Base-by-base conservation (phyloP, 768 basidiomycete genomes). In the Pseudohyphozyma bogoriensis region DNA sequence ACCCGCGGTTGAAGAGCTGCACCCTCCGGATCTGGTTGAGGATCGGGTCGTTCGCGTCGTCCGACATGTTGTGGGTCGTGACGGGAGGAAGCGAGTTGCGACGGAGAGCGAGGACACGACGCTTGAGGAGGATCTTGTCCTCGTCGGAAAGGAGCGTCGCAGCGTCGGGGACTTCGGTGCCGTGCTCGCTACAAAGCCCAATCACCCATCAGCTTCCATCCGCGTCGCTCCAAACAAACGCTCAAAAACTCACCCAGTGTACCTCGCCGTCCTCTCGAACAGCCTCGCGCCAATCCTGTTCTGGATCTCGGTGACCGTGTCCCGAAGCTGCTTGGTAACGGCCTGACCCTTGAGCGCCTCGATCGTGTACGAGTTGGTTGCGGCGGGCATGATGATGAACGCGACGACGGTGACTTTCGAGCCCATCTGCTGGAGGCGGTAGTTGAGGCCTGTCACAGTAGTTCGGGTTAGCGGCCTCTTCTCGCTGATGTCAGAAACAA, bases 21-120 rank as follows among this genome's bases (percentile, higher is more conserved):
- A 96, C 91, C 29, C 89, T 82, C 22, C 95, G 84, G 64, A 99
- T 86, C 72, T 97, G 93, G 75, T 85, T 95, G 50, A 99, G 76
- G 66, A 99, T 88, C 9, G 95, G 95, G 71, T 99, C 95, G 68
- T 76, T 85, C 35, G 81, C 77, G 72, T 97, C 93, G 72, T 97
- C 93, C 28, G 80, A 82, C 95, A 97, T 97, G 76, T 99, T 99
- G 77, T 99, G 95, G 20, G 95, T 99, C n/a, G 85, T 86, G 45
- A 99, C 81, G 1, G 95, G 89, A 0, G 95, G 95, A n/a, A 91
- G 82, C 15, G 87, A 83, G 76, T 88, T 88, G 64, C 95, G 83
- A 75, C 90, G 93, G 60, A 99, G 82, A 9, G 95, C 95, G 72
- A 95, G 93, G 63, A 92, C 93, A 59, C 95, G 85, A 6, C 95